Conservation (phyloP, 202 grass and related monocot genomes). For the Carex arenaria region DNA sequence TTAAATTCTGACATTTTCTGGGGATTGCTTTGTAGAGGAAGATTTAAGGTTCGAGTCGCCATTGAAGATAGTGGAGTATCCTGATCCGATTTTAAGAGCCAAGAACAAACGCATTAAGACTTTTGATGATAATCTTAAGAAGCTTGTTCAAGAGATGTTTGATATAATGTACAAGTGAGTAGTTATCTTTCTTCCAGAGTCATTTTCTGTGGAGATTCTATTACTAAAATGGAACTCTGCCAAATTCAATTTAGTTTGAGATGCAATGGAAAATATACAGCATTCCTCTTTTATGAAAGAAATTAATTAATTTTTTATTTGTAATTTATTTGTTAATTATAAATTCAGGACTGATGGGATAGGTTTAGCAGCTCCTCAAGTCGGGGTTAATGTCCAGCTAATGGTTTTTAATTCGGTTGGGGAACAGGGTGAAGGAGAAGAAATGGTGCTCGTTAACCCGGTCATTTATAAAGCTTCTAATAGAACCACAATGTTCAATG, state of each 20-base stretch:
- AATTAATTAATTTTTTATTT: neutral
- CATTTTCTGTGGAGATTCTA: neutral
- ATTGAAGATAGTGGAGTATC: slow-evolving; percentile 83
- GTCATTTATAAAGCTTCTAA: slow-evolving; percentile 70
- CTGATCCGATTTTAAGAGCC: slow-evolving; percentile 61
- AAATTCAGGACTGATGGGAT: slow-evolving; percentile 80
- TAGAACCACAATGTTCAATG: slow-evolving; percentile 51
- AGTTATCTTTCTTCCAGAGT: neutral
- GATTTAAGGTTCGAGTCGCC: slow-evolving; percentile 77
- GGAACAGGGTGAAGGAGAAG: slow-evolving; percentile 72
- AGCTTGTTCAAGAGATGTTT: slow-evolving; percentile 80
- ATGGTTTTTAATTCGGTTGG: slow-evolving; percentile 95
- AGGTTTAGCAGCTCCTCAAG: slow-evolving; percentile 94
- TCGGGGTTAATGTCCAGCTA: slow-evolving; percentile 89
- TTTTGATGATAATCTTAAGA: slow-evolving; percentile 63
- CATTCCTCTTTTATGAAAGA: neutral
- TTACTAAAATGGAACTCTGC: neutral
- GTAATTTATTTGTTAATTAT: slow-evolving; percentile 2
- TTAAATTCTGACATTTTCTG: slow-evolving; percentile 5
- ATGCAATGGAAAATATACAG: neutral
- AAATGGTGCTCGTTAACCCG: slow-evolving; percentile 90
- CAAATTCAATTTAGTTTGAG: neutral
- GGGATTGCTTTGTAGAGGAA: slow-evolving; percentile 36
- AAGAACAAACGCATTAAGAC: slow-evolving; percentile 81
- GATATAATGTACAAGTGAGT: slow-evolving; percentile 98